A percentile compares a stretch with the other conserved stretches of the same genome.
Evolutionary conservation across 2,329 filamentous ascomycete species (phyloP).

Genomic region (Phaeosphaeria sp.): DNA sequence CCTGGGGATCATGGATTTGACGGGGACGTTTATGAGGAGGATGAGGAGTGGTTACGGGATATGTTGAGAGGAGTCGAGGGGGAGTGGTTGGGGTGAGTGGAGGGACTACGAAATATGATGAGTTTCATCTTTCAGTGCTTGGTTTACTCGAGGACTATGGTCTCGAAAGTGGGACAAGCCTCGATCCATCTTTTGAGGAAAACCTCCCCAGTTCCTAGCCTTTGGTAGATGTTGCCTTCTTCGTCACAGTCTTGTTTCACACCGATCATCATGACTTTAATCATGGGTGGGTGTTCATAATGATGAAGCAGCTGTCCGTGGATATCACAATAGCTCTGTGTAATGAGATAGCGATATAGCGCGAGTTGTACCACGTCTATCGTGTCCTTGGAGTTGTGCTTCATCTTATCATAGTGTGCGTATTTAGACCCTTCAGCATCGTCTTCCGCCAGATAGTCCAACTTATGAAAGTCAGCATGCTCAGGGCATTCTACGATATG

Average conservation of each 20-base stretch:
- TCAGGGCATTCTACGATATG: background rate
- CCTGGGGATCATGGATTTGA: constrained; percentile 44
- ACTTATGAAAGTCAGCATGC: background rate
- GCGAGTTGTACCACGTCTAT: background rate
- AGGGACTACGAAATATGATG: background rate
- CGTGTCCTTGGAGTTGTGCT: background rate
- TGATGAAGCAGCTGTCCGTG: background rate
- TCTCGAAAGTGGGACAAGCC: background rate
- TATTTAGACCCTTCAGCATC: background rate
- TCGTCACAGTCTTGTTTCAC: background rate
- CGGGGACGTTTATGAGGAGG: constrained; percentile 25
- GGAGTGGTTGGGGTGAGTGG: constrained; percentile 26
- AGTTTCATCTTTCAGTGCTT: background rate
- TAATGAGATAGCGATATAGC: background rate
- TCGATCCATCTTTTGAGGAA: background rate
- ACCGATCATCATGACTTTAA: background rate
- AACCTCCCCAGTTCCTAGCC: background rate
- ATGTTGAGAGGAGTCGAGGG: constrained; percentile 31
- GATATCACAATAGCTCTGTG: background rate
- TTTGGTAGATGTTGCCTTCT: background rate
- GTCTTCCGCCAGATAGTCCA: background rate
- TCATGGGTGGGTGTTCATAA: background rate
- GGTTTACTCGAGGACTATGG: background rate
- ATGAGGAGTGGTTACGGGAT: constrained; percentile 37
- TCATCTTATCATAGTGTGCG: background rate